A percentile compares a stretch with the other conserved stretches of the same genome.
Conservation (phyloP, 345 rosid species). For the Diplotaxis tenuifolia region DNA sequence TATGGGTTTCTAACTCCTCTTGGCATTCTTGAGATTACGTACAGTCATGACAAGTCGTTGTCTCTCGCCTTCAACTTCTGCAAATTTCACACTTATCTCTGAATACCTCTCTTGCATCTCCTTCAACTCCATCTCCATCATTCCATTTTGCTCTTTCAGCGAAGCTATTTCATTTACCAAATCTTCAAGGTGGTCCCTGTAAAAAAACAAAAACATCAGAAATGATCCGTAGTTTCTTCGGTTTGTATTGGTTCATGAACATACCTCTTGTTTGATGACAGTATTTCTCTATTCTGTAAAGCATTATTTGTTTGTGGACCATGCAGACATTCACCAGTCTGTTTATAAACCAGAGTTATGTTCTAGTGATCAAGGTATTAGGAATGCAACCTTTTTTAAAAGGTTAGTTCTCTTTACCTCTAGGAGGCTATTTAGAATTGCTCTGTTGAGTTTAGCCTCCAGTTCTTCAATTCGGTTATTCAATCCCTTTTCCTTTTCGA, state of each 20-base stretch:
- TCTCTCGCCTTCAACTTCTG: conserved; percentile 95
- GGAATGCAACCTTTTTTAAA: not conserved
- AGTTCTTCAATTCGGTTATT: conserved; percentile 53
- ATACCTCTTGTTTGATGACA: conserved; percentile 43
- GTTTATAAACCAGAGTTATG: conserved; percentile 14
- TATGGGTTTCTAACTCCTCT: conserved; percentile 36
- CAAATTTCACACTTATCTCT: conserved; percentile 84
- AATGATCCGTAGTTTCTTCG: not conserved
- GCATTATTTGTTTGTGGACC: not conserved
- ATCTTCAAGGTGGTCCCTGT: conserved; percentile 8
- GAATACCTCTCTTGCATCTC: conserved; percentile 93
- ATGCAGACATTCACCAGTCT: conserved; percentile 4
- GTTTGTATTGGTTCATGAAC: conserved; percentile 10
- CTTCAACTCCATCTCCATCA: conserved; percentile 75
- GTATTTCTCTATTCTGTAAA: conserved; percentile 24
- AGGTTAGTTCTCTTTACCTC: conserved; percentile 38
- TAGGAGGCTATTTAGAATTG: conserved; percentile 35
- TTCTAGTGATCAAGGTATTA: not conserved
- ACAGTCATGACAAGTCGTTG: conserved; percentile 83
- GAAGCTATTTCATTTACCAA: conserved; percentile 31
- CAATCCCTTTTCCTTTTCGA: conserved; percentile 61
- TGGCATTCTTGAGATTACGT: conserved; percentile 67
- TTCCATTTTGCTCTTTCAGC: conserved; percentile 55
- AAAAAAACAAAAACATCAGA: not conserved
- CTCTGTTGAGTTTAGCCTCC: conserved; percentile 53